phyloP scores from a whole-genome alignment of 225 moss, liverwort and hornwort species.

The Sphagnum tenellum region DNA sequence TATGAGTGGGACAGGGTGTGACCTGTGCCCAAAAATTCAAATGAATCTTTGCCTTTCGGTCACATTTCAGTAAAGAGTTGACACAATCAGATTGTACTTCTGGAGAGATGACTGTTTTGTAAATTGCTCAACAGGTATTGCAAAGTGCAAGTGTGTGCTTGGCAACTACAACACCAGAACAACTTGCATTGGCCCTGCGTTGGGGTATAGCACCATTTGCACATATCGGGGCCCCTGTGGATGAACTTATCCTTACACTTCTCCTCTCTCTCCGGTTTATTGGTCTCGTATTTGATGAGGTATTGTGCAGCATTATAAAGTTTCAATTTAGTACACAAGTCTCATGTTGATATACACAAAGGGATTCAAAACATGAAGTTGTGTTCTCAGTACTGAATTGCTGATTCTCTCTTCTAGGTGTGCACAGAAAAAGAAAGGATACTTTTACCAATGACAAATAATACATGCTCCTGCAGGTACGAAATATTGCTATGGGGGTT shows the following conservation, averaged over 20 bases:
- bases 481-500: slow-evolving; percentile 85
- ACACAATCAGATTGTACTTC: not conserved
- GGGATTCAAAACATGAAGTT: too few species aligned
- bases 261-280: slow-evolving; percentile 81
- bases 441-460: not conserved
- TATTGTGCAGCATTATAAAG: slow-evolving; percentile 3
- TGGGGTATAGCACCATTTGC: slow-evolving; percentile 70
- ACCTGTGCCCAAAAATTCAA: too few species aligned
- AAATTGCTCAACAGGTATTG: slow-evolving; percentile 35
- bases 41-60: too few species aligned
- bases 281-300: slow-evolving; percentile 97
- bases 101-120: not conserved
- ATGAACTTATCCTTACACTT: slow-evolving; percentile 83
- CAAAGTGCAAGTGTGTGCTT: slow-evolving; percentile 93
- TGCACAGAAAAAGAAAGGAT: too few species aligned
- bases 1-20: too few species aligned
- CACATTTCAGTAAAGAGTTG: too few species aligned
- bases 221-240: slow-evolving; percentile 69
- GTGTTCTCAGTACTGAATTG: too few species aligned
- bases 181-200: slow-evolving; percentile 72
- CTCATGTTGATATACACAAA: too few species aligned
- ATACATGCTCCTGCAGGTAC: slow-evolving; percentile 35
- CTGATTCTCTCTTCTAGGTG: too few species aligned
- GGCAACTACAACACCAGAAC: slow-evolving; percentile 89
- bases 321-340: too few species aligned